A percentile compares a stretch with the other conserved stretches of the same genome.
phyloP scores from a whole-genome alignment of 2,329 filamentous ascomycete species.

The Seiridium cupressi region DNA sequence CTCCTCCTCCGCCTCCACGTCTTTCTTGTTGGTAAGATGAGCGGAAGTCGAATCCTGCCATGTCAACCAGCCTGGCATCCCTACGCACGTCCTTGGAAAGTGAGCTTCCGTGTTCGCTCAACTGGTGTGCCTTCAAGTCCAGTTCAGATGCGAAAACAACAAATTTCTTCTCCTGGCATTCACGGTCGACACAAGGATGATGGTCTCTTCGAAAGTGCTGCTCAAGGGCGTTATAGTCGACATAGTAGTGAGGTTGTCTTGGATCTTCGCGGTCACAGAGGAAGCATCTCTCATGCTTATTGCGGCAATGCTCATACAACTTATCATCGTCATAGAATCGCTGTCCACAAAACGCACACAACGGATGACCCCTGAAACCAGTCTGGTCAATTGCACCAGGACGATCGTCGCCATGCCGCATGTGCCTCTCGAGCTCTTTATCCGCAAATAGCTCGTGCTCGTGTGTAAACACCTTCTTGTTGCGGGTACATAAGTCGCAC shows the following conservation, averaged over 20 bases:
- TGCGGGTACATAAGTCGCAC: constrained; percentile 57
- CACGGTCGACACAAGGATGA: constrained; percentile 77
- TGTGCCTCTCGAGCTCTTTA: constrained; percentile 79
- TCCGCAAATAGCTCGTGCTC: constrained; percentile 91
- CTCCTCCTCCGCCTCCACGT: constrained; percentile 48
- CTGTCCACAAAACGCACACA: constrained; percentile 88
- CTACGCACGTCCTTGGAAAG: constrained; percentile 80
- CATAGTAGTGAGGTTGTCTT: constrained; percentile 82
- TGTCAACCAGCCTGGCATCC: constrained; percentile 82
- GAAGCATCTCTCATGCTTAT: constrained; percentile 93
- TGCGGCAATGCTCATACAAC: constrained; percentile 87
- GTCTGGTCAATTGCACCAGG: constrained; percentile 89
- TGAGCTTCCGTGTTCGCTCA: constrained; percentile 76
- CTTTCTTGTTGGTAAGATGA: constrained; percentile 66
- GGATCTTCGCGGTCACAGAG: constrained; percentile 76
- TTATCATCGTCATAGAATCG: constrained; percentile 97
- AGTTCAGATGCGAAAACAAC: constrained; percentile 94
- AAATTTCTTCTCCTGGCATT: constrained; percentile 96
- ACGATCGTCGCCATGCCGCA: constrained; percentile 85
- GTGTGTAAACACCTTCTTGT: constrained; percentile 98
- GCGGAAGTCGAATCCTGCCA: constrained; percentile 81
- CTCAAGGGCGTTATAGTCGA: constrained; percentile 84
- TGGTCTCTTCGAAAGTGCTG: constrained; percentile 86
- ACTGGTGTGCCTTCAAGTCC: constrained; percentile 90
- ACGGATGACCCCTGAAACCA: constrained; percentile 92